Evolutionary conservation across 73 alveolate species (phyloP).

Genomic region (Paramecium sexaurelia): DNA sequence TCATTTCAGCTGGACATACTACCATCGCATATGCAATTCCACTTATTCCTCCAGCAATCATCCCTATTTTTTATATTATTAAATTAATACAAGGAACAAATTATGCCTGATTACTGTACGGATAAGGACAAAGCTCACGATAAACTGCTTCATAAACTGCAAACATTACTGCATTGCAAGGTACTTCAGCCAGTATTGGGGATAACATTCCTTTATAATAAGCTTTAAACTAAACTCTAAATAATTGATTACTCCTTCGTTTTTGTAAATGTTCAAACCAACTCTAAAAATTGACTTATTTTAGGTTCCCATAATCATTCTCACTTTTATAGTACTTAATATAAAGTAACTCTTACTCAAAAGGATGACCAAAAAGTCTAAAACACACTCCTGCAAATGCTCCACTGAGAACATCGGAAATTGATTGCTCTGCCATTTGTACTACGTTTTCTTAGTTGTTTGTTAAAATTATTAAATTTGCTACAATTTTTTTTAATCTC

Average conservation of each 20-base stretch:
- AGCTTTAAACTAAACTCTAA: slow-evolving; percentile 16
- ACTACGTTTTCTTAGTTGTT: background rate
- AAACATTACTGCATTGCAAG: slow-evolving; percentile 39
- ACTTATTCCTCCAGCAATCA: slow-evolving; percentile 26
- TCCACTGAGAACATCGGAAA: slow-evolving; percentile 18
- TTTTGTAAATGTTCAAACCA: background rate
- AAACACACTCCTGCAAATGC: slow-evolving; percentile 48
- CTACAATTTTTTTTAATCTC: background rate
- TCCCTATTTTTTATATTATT: background rate
- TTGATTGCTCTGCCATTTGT: background rate
- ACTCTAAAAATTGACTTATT: background rate
- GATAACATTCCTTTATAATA: slow-evolving; percentile 58
- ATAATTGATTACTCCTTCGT: slow-evolving; percentile 18
- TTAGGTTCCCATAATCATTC: background rate
- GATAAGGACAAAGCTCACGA: slow-evolving; percentile 25
- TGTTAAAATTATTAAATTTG: background rate
- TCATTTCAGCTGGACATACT: slow-evolving; percentile 54
- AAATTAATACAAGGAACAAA: background rate
- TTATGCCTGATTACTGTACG: background rate
- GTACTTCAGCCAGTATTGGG: slow-evolving; percentile 20
- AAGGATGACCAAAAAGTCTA: slow-evolving; percentile 43
- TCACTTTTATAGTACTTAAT: slow-evolving; percentile 8
- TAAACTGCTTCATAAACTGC: slow-evolving; percentile 21
- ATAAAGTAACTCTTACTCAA: background rate
- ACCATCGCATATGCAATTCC: slow-evolving; percentile 41